A percentile compares a stretch with the other conserved stretches of the same genome.
Evolutionary conservation across 306 rosid genomes (phyloP).

Genomic region (Vicia villosa): DNA sequence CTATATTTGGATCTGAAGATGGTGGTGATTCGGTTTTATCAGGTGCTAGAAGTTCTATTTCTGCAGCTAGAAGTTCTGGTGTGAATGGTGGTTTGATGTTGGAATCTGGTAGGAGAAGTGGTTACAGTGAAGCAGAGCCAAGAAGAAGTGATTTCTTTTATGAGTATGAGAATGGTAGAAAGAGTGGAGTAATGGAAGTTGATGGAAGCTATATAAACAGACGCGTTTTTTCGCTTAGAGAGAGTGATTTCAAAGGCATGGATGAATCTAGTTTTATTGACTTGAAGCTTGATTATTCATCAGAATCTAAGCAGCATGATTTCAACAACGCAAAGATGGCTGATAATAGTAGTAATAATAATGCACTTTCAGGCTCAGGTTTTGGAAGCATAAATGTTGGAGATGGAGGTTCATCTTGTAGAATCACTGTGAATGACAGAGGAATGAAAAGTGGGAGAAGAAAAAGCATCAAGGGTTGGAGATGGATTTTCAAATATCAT

Average conservation of each 20-base stretch:
- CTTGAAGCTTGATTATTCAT: slow-evolving; percentile 77
- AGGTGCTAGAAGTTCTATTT: slow-evolving; percentile 89
- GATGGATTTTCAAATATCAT: slow-evolving; percentile 83
- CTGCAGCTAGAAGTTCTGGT: slow-evolving; percentile 93
- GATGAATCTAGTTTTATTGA: slow-evolving; percentile 91
- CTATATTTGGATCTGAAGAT: slow-evolving; percentile 72
- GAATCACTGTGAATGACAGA: slow-evolving; percentile 79
- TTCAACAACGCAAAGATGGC: neutral
- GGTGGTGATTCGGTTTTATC: slow-evolving; percentile 72
- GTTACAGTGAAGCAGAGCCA: slow-evolving; percentile 87
- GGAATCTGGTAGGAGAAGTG: slow-evolving; percentile 92
- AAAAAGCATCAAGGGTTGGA: slow-evolving; percentile 83
- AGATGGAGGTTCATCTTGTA: slow-evolving; percentile 73
- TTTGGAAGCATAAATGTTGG: slow-evolving; percentile 60
- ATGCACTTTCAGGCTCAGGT: slow-evolving; percentile 49
- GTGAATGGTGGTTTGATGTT: slow-evolving; percentile 71
- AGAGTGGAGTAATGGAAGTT: slow-evolving; percentile 38
- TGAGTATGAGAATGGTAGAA: slow-evolving; percentile 52
- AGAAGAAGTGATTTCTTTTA: slow-evolving; percentile 66
- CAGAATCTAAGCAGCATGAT: slow-evolving; percentile 49
- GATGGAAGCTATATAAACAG: slow-evolving; percentile 55
- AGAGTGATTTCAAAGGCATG: slow-evolving; percentile 85
- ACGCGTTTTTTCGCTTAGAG: slow-evolving; percentile 82
- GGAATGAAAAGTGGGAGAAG: slow-evolving; percentile 72
- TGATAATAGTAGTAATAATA: slow-evolving; percentile 16